phyloP scores from a whole-genome alignment of 805 yeast genomes.

The Lipomyces kockii region DNA sequence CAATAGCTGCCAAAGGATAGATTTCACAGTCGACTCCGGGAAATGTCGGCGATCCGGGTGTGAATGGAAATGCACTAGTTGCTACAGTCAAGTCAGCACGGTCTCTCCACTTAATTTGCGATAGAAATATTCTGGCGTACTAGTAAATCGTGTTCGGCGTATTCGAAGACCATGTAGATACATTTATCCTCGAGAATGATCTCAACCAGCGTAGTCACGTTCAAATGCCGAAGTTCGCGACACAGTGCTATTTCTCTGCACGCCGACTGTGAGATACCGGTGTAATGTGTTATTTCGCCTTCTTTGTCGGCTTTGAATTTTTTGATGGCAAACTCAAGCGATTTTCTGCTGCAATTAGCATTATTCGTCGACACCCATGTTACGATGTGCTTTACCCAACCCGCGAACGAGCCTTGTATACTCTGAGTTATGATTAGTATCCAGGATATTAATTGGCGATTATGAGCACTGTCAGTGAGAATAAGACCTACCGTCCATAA shows the following conservation, averaged over 20 bases:
- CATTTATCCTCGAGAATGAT: conserved; percentile 84
- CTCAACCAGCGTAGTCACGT: conserved; percentile 79
- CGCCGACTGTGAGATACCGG: conserved; percentile 95
- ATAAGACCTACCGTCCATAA: conserved; percentile 59
- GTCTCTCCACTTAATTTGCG: not conserved
- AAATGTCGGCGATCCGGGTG: conserved; percentile 83
- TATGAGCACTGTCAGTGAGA: not conserved
- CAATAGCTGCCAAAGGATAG: conserved; percentile 88
- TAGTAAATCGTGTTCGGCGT: conserved; percentile 91
- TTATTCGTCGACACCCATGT: not conserved
- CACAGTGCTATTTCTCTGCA: conserved; percentile 96
- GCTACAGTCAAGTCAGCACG: conserved; percentile 44
- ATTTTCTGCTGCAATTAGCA: conserved; percentile 29
- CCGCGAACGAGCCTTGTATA: conserved; percentile 78
- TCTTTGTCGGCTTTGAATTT: conserved; percentile 94
- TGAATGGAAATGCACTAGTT: conserved; percentile 90
- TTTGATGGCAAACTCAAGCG: conserved; percentile 76
- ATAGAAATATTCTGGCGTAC: conserved; percentile 7
- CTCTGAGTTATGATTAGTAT: conserved; percentile 49
- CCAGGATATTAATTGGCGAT: not conserved
- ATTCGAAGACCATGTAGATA: conserved; percentile 94
- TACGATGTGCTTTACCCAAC: conserved; percentile 35
- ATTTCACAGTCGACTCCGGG: conserved; percentile 77
- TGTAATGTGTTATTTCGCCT: conserved; percentile 84
- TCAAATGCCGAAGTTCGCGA: conserved; percentile 78